phyloP scores from a whole-genome alignment of 2,329 filamentous ascomycete genomes.

The Monosporascus sp. region DNA sequence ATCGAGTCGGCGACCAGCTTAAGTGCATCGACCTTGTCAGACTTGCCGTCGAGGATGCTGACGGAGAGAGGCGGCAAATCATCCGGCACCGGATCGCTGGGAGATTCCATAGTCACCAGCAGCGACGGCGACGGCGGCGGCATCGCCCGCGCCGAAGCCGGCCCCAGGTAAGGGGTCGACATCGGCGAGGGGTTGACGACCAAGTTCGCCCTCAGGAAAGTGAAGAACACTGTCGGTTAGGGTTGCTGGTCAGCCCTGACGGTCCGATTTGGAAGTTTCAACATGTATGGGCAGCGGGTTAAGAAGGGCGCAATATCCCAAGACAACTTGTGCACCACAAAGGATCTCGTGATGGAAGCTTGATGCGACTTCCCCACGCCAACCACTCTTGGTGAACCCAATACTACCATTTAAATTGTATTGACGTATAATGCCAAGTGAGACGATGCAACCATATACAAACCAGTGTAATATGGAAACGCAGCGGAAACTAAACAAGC shows the following conservation, averaged over 20 bases:
- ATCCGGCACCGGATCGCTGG: constrained; percentile 37
- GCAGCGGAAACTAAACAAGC: background rate
- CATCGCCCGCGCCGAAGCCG: constrained; percentile 38
- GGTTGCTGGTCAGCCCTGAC: constrained; percentile 15
- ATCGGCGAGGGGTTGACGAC: constrained; percentile 59
- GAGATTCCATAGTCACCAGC: constrained; percentile 32
- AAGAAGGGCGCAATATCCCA: background rate
- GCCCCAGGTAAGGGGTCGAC: constrained; percentile 59
- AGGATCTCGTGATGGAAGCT: background rate
- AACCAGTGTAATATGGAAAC: background rate
- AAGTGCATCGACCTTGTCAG: constrained; percentile 63
- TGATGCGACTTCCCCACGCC: constrained; percentile 12
- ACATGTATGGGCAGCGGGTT: background rate
- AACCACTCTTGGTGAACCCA: background rate
- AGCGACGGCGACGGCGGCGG: constrained; percentile 32
- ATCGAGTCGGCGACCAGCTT: constrained; percentile 75
- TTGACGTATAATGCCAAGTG: background rate
- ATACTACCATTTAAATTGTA: background rate
- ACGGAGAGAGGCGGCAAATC: constrained; percentile 61
- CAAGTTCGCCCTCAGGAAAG: constrained; percentile 74
- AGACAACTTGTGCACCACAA: background rate
- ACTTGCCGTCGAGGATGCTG: constrained; percentile 45
- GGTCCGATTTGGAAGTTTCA: background rate
- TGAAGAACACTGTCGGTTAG: constrained; percentile 67
- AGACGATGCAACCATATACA: background rate